A percentile compares a stretch with the other conserved stretches of the same genome.
These are phyloP conservation scores for Mucor mucedo DNA, from an alignment of 371 early-diverging fungal genomes.

Conservation along the genomic window DNA sequence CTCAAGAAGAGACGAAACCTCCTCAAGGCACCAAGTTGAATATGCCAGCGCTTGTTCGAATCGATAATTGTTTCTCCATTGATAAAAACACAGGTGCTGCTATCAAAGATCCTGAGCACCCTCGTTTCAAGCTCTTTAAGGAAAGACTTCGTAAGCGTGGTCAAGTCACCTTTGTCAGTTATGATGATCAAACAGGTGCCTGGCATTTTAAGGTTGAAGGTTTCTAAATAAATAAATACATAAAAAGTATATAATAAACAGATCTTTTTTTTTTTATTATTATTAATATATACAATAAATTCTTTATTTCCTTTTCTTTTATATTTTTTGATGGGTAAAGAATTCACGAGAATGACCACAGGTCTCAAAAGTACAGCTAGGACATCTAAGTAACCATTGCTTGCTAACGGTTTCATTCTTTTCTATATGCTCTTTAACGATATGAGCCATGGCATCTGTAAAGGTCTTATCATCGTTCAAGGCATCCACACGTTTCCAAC, in stretches of 20 bases:
- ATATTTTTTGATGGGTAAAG: constrained; percentile 37
- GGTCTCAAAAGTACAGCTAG: constrained; percentile 75
- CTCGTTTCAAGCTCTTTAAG: constrained; percentile 72
- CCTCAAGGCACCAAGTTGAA: constrained; percentile 88
- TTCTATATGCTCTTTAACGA: constrained; percentile 82
- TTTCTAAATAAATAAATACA: constrained; percentile 59
- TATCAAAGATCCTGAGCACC: constrained; percentile 71
- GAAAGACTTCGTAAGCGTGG: constrained; percentile 67
- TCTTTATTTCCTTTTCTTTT: background rate
- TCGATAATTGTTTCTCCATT: constrained; percentile 81
- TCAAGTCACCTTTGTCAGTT: constrained; percentile 82
- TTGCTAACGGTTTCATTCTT: constrained; percentile 54
- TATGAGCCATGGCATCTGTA: constrained; percentile 85
- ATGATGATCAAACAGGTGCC: constrained; percentile 70
- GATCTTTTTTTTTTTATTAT: background rate
- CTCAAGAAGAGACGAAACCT: constrained; percentile 77
- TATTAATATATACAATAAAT: background rate
- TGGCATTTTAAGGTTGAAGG: constrained; percentile 92
- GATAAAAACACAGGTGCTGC: constrained; percentile 78
- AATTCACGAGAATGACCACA: constrained; percentile 76
- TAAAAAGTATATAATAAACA: too few relatives aligned
- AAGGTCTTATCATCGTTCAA: constrained; percentile 91
- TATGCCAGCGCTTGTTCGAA: constrained; percentile 80
- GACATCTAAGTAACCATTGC: constrained; percentile 84
- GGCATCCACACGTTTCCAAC: constrained; percentile 86